phyloP scores from a whole-genome alignment of 2,329 filamentous ascomycete species.

The Penicillium glabrum region DNA sequence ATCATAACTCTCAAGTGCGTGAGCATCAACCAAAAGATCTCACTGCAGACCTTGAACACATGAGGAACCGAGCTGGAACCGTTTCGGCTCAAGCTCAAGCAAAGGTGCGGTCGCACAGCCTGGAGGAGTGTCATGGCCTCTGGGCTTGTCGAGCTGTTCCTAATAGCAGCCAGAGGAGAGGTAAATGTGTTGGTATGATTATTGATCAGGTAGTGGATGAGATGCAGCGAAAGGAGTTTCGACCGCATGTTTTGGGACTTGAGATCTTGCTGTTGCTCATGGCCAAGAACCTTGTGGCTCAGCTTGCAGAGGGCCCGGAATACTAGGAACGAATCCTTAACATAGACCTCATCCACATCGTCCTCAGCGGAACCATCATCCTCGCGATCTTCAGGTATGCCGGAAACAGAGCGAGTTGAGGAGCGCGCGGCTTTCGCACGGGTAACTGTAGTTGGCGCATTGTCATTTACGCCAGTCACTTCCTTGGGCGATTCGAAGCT shows the following conservation, averaged over 20 bases:
- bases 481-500: conserved; percentile 70
- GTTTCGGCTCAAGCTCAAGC: conserved; percentile 90
- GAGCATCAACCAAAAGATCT: conserved; percentile 97
- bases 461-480: conserved; percentile 64
- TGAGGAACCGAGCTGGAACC: conserved; percentile 88
- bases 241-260: conserved; percentile 96
- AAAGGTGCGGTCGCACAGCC: conserved; percentile 95
- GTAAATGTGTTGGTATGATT: conserved; percentile 91
- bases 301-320: conserved; percentile 98
- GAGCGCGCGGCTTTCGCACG: conserved; percentile 52
- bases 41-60: conserved; percentile 93
- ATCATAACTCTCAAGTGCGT: conserved; percentile 90
- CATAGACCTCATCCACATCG: conserved; percentile 91
- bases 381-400: conserved; percentile 39
- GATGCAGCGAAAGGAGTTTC: conserved; percentile 90
- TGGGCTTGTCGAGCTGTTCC: conserved; percentile 83
- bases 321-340: conserved; percentile 94
- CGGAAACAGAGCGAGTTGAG: conserved; percentile 45
- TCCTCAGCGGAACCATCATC: conserved; percentile 50
- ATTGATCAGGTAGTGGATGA: conserved; percentile 92
- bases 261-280: conserved; percentile 89
- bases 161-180: conserved; percentile 88
- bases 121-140: conserved; percentile 83
- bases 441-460: conserved; percentile 67
- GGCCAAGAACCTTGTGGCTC: conserved; percentile 84